phyloP scores from a whole-genome alignment of 345 rosid species.

The Acer negundo region DNA sequence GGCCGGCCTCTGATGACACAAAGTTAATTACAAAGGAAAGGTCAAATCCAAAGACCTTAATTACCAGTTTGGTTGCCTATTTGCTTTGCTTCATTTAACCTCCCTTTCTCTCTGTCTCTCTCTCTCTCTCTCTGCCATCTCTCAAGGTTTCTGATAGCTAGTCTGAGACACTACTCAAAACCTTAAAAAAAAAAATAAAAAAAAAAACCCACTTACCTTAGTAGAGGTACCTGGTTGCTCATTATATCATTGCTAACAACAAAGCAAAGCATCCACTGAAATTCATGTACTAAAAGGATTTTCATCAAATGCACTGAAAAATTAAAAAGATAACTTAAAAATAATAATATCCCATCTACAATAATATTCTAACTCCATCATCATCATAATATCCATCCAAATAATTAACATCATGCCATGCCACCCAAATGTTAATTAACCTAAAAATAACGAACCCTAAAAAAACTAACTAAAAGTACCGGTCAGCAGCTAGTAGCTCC shows the following conservation, averaged over 20 bases:
- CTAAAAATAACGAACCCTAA: slow-evolving; percentile 12
- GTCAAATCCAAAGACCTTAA: slow-evolving; percentile 5
- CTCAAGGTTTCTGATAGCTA: slow-evolving; percentile 5
- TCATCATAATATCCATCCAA: slow-evolving; percentile 14
- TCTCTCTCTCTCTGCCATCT: not conserved
- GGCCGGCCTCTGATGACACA: not conserved
- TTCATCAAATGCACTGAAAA: slow-evolving; percentile 19
- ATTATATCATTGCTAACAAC: slow-evolving; percentile 31
- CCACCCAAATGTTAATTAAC: slow-evolving; percentile 12
- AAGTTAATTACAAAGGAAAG: not conserved
- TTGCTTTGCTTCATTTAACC: not conserved
- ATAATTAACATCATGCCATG: slow-evolving; percentile 10
- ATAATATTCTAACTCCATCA: slow-evolving; percentile 21
- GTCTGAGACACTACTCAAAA: slow-evolving; percentile 13
- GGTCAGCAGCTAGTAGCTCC: too few species aligned
- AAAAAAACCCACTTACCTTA: not conserved
- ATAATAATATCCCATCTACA: slow-evolving; percentile 20
- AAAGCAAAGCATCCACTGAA: slow-evolving; percentile 37
- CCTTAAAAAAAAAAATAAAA: slow-evolving; percentile 4
- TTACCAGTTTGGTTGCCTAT: not conserved
- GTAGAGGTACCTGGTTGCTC: not conserved
- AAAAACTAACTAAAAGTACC: slow-evolving; percentile 14
- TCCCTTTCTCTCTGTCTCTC: not conserved
- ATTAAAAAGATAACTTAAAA: not conserved
- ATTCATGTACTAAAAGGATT: slow-evolving; percentile 12